Evolutionary conservation across 441 rosid genomes (phyloP).

Genomic region (Biscutella laevigata): DNA sequence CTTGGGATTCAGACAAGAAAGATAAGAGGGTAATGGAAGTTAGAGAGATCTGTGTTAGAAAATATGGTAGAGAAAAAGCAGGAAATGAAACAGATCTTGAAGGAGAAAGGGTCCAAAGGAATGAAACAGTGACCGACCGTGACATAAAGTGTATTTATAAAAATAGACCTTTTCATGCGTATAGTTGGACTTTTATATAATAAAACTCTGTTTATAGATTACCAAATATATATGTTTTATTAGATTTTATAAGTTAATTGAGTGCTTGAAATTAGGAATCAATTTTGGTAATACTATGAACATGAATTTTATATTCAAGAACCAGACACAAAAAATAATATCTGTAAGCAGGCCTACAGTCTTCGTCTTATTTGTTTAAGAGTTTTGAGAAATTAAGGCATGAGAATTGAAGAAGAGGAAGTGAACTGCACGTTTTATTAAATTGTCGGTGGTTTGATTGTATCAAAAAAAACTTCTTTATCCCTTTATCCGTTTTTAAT

Average conservation of each 20-base stretch:
- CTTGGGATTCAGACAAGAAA: constrained; percentile 10
- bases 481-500: no score
- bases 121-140: constrained; percentile 26
- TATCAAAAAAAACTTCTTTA: no score
- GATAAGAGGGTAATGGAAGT: constrained; percentile 10
- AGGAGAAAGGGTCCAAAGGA: constrained; percentile 25
- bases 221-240: neutral
- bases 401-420: no score
- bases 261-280: neutral
- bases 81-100: constrained; percentile 30
- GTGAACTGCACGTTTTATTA: no score
- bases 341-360: no score
- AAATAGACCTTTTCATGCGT: constrained; percentile 18
- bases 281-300: neutral
- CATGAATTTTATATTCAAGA: neutral
- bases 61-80: constrained; percentile 22
- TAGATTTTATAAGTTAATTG: neutral
- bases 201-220: neutral
- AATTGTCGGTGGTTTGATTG: no score
- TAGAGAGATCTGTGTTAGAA: constrained; percentile 10
- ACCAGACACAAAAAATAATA: neutral
- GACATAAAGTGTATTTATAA: neutral
- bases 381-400: no score
- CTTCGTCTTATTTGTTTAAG: no score
- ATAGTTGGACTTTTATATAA: neutral